A percentile compares a stretch with the other conserved stretches of the same genome.
These are phyloP conservation scores for Candida sonorensis DNA, from an alignment of 805 yeast genomes.

Conservation along the genomic window DNA sequence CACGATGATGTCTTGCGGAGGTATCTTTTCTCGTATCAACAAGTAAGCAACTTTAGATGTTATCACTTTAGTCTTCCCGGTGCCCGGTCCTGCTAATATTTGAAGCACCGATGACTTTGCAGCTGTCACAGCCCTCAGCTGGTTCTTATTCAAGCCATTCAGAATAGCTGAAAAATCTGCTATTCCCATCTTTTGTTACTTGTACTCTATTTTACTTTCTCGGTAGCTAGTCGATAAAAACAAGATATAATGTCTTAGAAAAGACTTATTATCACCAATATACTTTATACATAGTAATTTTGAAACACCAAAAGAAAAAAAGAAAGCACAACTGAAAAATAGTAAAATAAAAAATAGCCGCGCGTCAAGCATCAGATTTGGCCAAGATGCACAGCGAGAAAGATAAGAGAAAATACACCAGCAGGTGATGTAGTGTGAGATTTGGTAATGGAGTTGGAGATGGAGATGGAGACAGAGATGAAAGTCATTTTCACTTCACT, in stretches of 20 bases:
- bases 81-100: constrained; percentile 56
- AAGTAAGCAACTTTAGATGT: constrained; percentile 74
- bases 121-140: constrained; percentile 37
- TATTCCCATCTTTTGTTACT: too few species aligned
- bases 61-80: constrained; percentile 78
- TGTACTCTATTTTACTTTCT: too few species aligned
- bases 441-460: too few species aligned
- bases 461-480: too few species aligned
- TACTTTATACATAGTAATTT: background rate
- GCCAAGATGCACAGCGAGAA: too few species aligned
- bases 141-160: constrained; percentile 32
- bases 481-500: too few species aligned
- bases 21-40: constrained; percentile 40
- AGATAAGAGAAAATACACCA: too few species aligned
- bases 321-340: background rate
- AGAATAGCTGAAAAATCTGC: constrained; percentile 1
- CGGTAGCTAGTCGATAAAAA: too few species aligned
- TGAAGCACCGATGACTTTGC: constrained; percentile 35
- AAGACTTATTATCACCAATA: too few species aligned
- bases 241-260: too few species aligned
- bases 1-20: constrained; percentile 63
- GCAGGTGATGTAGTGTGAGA: too few species aligned
- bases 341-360: background rate
- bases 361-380: too few species aligned
- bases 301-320: background rate